Base-by-base conservation (phyloP, 179 eudicot species). In the Drosera spatulata region DNA sequence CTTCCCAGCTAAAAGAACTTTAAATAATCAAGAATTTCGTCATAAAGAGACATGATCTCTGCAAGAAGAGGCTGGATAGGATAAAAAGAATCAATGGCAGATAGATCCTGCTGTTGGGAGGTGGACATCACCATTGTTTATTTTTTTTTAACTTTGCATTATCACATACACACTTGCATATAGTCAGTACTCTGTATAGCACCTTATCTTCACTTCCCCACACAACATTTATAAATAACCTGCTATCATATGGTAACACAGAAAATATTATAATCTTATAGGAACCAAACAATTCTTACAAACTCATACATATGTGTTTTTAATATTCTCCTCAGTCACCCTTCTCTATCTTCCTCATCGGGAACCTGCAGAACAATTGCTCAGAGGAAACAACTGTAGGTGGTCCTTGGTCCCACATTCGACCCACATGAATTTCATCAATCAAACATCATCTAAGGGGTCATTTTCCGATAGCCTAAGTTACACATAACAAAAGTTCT, bases 1-100 rank as follows among this genome's bases (percentile, higher is more conserved):
- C 33, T 22, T 22, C 33, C 33, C 0, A 22, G 33, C 1, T 22
- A 22, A 22, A 22, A 22, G 33, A 22, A 22, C 33, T 22, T 22
- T 22, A 22, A 22, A 22, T 22, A 22, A 22, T 22, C 33, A 22
- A 22, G 39, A 39, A 51, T 22, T 39, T 13, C 14, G 58, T 40
- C 58, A 75, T 61, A 79, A 79, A 73, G 77, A 56, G 75, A 68
- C 78, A 72, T 70, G 78, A 64, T 77, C 74, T 75, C 82, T 77
- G 78, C 82, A 72, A 66, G 78, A 77, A 67, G 76, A 72, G 71
- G 85, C 75, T 72, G 73, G 80, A 67, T 77, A 60, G 70, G 85
- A 80, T 80, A 80, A 77, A 78, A 73, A 71, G 77, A 72, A 67
- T 69, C 77, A 69, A 64, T 54, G 63, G 58, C 57, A 63, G 71